These are phyloP conservation scores for Bacidia gigantensis DNA, from an alignment of 495 filamentous ascomycete genomes.

Conservation along the genomic window DNA sequence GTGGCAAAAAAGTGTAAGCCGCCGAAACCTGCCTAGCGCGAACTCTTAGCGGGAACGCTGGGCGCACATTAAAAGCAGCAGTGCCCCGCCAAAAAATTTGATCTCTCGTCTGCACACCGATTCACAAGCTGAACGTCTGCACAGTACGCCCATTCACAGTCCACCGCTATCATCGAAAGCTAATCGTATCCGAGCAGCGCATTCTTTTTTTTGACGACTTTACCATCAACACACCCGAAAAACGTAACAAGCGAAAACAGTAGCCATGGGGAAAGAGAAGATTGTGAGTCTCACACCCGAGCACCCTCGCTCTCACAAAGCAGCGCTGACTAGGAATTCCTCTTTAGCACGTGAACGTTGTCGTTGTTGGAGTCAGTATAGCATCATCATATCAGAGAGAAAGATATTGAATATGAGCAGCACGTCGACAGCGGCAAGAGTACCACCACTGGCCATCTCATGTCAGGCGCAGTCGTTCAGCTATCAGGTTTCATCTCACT, in stretches of 20 bases:
- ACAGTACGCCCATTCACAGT: neutral
- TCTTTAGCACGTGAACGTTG: too few species aligned
- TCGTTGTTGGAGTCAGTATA: slow-evolving; percentile 60
- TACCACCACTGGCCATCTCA: slow-evolving; percentile 65
- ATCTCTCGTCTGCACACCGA: slow-evolving; percentile 14
- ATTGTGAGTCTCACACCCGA: too few species aligned
- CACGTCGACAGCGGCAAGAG: slow-evolving; percentile 96
- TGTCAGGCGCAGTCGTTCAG: slow-evolving; percentile 13
- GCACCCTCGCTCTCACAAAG: too few species aligned
- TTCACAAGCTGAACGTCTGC: slow-evolving; percentile 17
- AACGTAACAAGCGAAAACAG: slow-evolving; percentile 19
- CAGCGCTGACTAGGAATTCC: too few species aligned
- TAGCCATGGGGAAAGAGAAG: slow-evolving; percentile 68
- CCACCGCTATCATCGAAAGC: neutral
- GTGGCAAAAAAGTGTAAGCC: neutral
- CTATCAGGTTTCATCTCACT: too few species aligned
- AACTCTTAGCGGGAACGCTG: slow-evolving; percentile 5
- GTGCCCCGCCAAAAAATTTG: slow-evolving; percentile 8
- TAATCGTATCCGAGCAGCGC: neutral
- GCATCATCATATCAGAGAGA: neutral
- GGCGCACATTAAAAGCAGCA: slow-evolving; percentile 10
- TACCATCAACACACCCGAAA: neutral
- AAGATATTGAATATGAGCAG: slow-evolving; percentile 10
- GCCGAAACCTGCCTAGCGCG: slow-evolving; percentile 4
- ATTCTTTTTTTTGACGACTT: slow-evolving; percentile 1